Conservation (phyloP, 2,329 filamentous ascomycete genomes). For the Neonectria ditissima region DNA sequence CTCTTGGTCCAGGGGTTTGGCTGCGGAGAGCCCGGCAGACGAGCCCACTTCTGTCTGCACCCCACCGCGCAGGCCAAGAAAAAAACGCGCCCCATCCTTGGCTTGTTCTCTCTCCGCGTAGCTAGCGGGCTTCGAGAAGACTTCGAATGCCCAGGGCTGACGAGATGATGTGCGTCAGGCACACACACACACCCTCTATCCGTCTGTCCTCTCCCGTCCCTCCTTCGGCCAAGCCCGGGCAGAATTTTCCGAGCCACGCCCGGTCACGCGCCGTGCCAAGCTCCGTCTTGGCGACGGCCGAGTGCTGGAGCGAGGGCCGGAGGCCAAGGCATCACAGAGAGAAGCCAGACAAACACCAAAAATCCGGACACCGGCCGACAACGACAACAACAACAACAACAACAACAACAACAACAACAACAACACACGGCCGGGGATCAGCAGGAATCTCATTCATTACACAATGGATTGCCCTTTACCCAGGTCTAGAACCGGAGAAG, state of each 20-base stretch:
- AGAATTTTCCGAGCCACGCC: conserved; percentile 14
- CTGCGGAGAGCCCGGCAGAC: neutral
- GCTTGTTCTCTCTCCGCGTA: neutral
- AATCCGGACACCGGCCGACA: no score
- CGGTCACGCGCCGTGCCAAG: conserved; percentile 15
- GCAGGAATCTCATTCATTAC: no score
- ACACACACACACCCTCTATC: neutral
- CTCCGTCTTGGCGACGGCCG: conserved; percentile 21
- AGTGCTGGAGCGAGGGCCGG: conserved; percentile 4
- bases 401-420: no score
- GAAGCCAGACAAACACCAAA: no score
- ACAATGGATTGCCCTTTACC: no score
- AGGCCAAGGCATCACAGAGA: no score
- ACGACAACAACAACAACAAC: no score
- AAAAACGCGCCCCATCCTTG: neutral
- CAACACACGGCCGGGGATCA: no score
- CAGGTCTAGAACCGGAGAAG: neutral
- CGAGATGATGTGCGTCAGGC: conserved; percentile 24
- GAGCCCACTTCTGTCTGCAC: neutral
- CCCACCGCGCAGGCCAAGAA: neutral
- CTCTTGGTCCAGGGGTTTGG: neutral
- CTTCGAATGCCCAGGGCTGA: conserved; percentile 26
- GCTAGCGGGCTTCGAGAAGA: conserved; percentile 26
- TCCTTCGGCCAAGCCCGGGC: conserved; percentile 19
- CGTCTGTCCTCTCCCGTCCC: neutral